Base-by-base conservation (phyloP, 2,329 filamentous ascomycete species). In the Beauveria sp. region DNA sequence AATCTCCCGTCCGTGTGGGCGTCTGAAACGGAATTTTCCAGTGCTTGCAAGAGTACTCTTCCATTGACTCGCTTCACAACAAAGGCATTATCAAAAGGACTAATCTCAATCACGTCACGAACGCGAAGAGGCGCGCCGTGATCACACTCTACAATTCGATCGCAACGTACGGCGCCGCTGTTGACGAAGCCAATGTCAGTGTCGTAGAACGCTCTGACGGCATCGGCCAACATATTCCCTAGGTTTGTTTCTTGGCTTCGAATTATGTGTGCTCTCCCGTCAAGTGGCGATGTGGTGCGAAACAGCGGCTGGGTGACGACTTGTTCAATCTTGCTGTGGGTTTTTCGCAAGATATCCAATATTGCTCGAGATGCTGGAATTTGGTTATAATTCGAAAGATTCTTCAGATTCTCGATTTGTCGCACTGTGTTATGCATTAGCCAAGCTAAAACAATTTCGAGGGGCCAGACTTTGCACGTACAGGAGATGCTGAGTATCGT, bases 1-100 rank as follows among this genome's bases (percentile, higher is more conserved):
- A 70, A 70, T 24, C 67, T 63, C 7, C 68, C 68, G 43, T 70
- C 67, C 2, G 65, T 66, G 52, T 69, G 68, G 26, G 64, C 66
- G 49, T 70, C 67, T 5, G 64, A 65, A n/a, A 70, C 53, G 5
- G 67, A 67, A 52, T 68, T 70, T 43, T 68, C 66, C 3, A 70
- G 57, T 0, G 68, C 66, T 12, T 58, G 46, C 18, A 45, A 38
- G 10, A 70, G 54, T 6, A 62, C 53, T 16, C 22, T 22, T 12
- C 67, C 64, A n/a, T 26, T 58, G 24, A 69, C 57, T 12, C 61
- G 57, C 20, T 67, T 69, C 8, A 70, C 66, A 12, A 70, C 43
- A 20, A 70, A 58, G 6, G 66, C 34, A 30, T 70, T 70, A 40
- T 65, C 63, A 52, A 69, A 70, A 1, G 68, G 67, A n/a, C 60